A percentile compares a stretch with the other conserved stretches of the same genome.
phyloP scores from a whole-genome alignment of 2,329 filamentous ascomycete genomes.

The Sarocladiaceae sp. region DNA sequence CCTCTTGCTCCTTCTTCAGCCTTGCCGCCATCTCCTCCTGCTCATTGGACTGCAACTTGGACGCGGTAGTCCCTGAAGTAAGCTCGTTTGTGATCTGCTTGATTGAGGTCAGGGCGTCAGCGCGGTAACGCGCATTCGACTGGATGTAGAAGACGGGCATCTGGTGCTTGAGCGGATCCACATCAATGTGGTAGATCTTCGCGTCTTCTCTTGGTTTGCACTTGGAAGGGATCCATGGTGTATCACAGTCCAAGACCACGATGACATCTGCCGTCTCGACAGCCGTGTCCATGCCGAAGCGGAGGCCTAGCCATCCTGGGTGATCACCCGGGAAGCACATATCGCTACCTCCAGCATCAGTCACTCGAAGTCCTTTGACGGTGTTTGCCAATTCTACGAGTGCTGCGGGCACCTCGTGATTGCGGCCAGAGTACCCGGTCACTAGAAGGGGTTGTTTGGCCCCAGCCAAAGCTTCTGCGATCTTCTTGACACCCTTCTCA shows the following conservation, averaged over 20 bases:
- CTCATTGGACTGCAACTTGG: conserved; percentile 24
- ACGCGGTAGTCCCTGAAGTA: not conserved
- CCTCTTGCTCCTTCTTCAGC: conserved; percentile 25
- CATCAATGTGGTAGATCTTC: conserved; percentile 59
- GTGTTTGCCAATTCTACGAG: conserved; percentile 65
- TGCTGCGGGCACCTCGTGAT: conserved; percentile 56
- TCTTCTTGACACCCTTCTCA: conserved; percentile 44
- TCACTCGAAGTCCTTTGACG: conserved; percentile 63
- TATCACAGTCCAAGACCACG: conserved; percentile 81
- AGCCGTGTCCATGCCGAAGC: conserved; percentile 68
- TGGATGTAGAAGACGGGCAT: conserved; percentile 72
- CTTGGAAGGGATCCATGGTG: conserved; percentile 87
- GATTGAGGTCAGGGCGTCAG: conserved; percentile 60
- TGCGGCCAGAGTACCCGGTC: conserved; percentile 68
- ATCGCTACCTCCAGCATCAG: conserved; percentile 74
- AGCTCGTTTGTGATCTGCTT: conserved; percentile 66
- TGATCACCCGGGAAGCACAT: conserved; percentile 77
- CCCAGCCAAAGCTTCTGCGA: conserved; percentile 58
- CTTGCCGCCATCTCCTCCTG: conserved; percentile 33
- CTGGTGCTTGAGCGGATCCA: conserved; percentile 64
- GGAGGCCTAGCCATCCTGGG: conserved; percentile 63
- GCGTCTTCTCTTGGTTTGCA: conserved; percentile 50
- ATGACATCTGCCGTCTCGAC: conserved; percentile 80
- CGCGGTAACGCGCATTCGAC: conserved; percentile 61
- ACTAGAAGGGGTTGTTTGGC: conserved; percentile 66